Conservation (phyloP, 2,329 filamentous ascomycete species). For the Diplocarpon rosae region DNA sequence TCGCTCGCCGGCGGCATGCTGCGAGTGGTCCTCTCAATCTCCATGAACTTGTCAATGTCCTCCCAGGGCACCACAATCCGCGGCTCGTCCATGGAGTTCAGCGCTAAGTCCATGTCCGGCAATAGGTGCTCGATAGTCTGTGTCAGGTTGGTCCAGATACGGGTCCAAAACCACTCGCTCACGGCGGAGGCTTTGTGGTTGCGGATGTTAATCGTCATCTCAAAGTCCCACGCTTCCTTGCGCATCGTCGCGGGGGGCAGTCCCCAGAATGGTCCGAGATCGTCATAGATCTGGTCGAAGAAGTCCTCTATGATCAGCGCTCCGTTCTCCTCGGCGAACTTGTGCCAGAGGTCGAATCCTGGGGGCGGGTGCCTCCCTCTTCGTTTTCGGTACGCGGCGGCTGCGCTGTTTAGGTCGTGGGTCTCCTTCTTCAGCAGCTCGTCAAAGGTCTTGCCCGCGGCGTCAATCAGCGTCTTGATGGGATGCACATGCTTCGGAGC, state of each 20-base stretch:
- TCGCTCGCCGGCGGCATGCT: slow-evolving; percentile 47
- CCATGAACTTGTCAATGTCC: slow-evolving; percentile 39
- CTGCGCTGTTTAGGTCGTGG: slow-evolving; percentile 34
- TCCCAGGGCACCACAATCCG: slow-evolving; percentile 49
- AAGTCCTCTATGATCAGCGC: slow-evolving; percentile 50
- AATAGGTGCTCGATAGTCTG: slow-evolving; percentile 37
- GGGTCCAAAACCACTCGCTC: slow-evolving; percentile 32
- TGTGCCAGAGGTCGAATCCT: slow-evolving; percentile 49
- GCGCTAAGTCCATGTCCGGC: slow-evolving; percentile 55
- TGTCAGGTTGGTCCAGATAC: slow-evolving; percentile 30
- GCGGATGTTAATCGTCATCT: slow-evolving; percentile 51
- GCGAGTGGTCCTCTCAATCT: slow-evolving; percentile 32
- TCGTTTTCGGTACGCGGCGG: slow-evolving; percentile 41
- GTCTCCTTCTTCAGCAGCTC: slow-evolving; percentile 32
- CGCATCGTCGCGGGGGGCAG: slow-evolving; percentile 35
- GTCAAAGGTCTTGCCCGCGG: slow-evolving; percentile 31
- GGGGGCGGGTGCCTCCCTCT: slow-evolving; percentile 52
- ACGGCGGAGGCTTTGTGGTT: slow-evolving; percentile 38
- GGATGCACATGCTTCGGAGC: slow-evolving; percentile 27
- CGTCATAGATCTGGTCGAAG: slow-evolving; percentile 44
- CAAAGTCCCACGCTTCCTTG: slow-evolving; percentile 41
- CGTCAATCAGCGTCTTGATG: slow-evolving; percentile 35
- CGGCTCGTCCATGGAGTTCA: slow-evolving; percentile 55
- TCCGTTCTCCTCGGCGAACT: slow-evolving; percentile 39
- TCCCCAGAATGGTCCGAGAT: slow-evolving; percentile 37